A percentile compares a stretch with the other conserved stretches of the same genome.
Evolutionary conservation across 495 filamentous ascomycete species (phyloP).

Genomic region (Penicillium nucicola): DNA sequence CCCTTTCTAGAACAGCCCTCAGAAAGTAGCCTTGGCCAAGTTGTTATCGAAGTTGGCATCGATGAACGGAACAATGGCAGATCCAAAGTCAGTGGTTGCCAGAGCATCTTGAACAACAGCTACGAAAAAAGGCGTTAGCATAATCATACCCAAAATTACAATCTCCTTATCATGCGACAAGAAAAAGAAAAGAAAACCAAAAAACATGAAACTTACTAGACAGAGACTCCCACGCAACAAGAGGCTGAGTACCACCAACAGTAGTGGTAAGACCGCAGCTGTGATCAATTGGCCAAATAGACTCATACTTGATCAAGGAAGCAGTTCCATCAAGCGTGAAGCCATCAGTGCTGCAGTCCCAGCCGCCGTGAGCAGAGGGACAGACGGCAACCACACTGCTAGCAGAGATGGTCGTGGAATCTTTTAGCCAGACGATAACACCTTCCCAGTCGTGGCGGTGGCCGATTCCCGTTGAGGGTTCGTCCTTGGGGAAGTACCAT

Average conservation of each 20-base stretch:
- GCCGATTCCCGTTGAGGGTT: constrained; percentile 37
- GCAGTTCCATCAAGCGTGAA: constrained; percentile 35
- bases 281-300: constrained; percentile 49
- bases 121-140: not conserved
- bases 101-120: constrained; percentile 17
- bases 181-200: too few species aligned
- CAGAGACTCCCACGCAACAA: constrained; percentile 55
- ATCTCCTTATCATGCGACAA: too few species aligned
- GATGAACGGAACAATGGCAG: constrained; percentile 19
- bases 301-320: constrained; percentile 47
- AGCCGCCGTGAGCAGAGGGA: constrained; percentile 49
- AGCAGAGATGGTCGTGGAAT: constrained; percentile 28
- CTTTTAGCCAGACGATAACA: constrained; percentile 45
- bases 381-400: constrained; percentile 49
- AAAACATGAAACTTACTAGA: constrained; percentile 16
- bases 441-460: constrained; percentile 55
- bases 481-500: constrained; percentile 53
- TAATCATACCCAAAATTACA: too few species aligned
- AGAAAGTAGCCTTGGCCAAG: constrained; percentile 19
- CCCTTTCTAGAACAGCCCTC: not conserved
- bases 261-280: constrained; percentile 38
- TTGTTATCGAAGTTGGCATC: constrained; percentile 14
- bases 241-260: constrained; percentile 48
- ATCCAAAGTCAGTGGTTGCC: constrained; percentile 22
- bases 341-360: constrained; percentile 43